Conservation (phyloP, 1,284 basidiomycete genomes). For the Coriolopsis trogii region DNA sequence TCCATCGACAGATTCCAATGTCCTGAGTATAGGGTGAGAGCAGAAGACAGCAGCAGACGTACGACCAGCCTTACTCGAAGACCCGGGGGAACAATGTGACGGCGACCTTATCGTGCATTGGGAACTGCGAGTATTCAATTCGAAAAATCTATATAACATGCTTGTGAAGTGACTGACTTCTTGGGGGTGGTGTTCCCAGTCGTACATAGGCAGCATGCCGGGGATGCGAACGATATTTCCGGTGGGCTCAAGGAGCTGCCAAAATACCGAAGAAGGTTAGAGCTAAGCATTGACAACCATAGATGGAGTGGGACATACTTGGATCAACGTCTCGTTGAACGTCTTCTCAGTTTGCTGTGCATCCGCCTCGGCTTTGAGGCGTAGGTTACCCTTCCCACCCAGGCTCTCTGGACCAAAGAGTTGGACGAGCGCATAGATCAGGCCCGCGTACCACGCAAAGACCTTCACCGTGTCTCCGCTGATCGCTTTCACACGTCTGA, state of each 20-base stretch:
- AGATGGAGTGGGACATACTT: constrained; percentile 10
- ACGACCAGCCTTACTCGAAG: constrained; percentile 2
- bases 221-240: constrained; percentile 22
- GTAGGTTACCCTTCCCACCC: constrained; percentile 22
- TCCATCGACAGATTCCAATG: constrained; percentile 17
- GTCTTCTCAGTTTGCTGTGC: constrained; percentile 7
- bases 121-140: not conserved
- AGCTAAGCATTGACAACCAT: too few relatives aligned
- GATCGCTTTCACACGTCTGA: constrained; percentile 1
- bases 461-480: constrained; percentile 16
- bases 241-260: not conserved
- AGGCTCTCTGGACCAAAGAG: constrained; percentile 17
- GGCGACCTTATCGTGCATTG: not conserved
- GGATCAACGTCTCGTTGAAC: constrained; percentile 12
- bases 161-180: constrained; percentile 17
- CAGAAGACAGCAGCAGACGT: not conserved
- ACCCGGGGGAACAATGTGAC: constrained; percentile 6
- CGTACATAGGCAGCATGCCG: constrained; percentile 28
- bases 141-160: not conserved
- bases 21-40: not conserved
- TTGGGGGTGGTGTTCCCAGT: constrained; percentile 28
- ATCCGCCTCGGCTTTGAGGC: constrained; percentile 15
- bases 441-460: constrained; percentile 17
- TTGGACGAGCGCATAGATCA: constrained; percentile 10
- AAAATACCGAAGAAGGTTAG: not conserved